These are phyloP conservation scores for Oropetium thomaeum DNA, from an alignment of 176 grass and related monocot genomes.

Conservation along the genomic window DNA sequence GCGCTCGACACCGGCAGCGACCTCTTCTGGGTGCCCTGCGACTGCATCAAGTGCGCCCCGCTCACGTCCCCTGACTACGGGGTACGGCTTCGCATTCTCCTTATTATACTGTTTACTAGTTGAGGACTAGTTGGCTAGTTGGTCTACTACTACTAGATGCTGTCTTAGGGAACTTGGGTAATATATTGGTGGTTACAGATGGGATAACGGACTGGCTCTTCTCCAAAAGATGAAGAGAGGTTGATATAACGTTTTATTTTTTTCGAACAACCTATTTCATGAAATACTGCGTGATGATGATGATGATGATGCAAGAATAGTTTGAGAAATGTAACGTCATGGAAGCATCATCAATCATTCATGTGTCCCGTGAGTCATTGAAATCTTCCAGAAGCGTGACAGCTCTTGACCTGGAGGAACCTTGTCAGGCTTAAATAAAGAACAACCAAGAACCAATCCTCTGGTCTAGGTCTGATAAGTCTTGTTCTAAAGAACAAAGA, in stretches of 20 bases:
- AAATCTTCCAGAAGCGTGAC: slow-evolving; percentile 28
- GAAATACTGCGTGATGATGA: not conserved
- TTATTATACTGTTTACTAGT: not conserved
- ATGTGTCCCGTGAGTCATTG: slow-evolving; percentile 1
- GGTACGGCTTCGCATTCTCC: slow-evolving; percentile 21
- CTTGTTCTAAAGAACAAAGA: not conserved
- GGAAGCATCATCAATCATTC: not conserved
- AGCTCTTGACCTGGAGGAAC: slow-evolving; percentile 40
- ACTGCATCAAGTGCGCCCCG: slow-evolving; percentile 64
- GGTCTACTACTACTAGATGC: not conserved
- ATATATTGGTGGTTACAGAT: not conserved
- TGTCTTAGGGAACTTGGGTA: not conserved
- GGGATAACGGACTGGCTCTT: not conserved
- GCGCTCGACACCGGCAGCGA: slow-evolving; percentile 93
- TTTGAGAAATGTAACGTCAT: not conserved
- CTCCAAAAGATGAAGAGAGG: not conserved
- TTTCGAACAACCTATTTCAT: not conserved
- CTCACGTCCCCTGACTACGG: slow-evolving; percentile 40
- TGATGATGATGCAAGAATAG: not conserved
- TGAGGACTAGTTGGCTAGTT: not conserved
- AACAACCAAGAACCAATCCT: not conserved
- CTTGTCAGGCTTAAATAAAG: slow-evolving; percentile 2
- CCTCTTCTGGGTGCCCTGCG: slow-evolving; percentile 93
- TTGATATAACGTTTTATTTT: not conserved
- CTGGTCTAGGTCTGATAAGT: not conserved